Percentiles rank a stretch among this genome's conserved stretches.
phyloP scores from a whole-genome alignment of 2,329 filamentous ascomycete species.

The Phialophora verrucosa region DNA sequence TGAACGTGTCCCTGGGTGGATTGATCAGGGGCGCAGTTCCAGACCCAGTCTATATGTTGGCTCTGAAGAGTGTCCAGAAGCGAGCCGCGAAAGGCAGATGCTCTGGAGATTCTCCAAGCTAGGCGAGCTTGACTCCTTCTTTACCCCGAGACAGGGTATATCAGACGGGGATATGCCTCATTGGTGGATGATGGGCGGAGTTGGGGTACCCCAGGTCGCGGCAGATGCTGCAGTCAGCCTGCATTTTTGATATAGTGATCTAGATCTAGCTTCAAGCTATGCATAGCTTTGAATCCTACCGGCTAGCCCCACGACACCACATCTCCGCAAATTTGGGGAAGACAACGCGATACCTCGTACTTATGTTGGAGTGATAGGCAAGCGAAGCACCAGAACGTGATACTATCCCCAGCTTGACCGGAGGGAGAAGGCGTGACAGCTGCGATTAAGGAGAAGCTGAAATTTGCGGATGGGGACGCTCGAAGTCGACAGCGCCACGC shows the following conservation, averaged over 20 bases:
- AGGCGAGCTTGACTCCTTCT: not conserved
- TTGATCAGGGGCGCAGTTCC: not conserved
- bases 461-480: not conserved
- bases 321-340: constrained; percentile 23
- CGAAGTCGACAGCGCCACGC: not conserved
- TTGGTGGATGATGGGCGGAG: constrained; percentile 6
- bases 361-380: not conserved
- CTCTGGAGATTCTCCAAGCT: constrained; percentile 12
- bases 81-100: not conserved
- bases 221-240: not conserved
- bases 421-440: not conserved
- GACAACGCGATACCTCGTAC: not conserved
- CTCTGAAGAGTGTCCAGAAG: not conserved
- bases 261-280: constrained; percentile 1
- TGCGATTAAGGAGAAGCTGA: not conserved
- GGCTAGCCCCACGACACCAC: constrained; percentile 3
- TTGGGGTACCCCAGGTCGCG: constrained; percentile 1
- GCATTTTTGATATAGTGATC: constrained; percentile 13
- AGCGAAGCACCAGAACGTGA: not conserved
- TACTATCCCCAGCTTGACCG: not conserved
- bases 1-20: not conserved
- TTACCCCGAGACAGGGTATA: constrained; percentile 13
- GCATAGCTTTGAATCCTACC: not conserved
- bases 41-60: constrained; percentile 8
- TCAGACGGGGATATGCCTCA: not conserved